Percentiles rank a stretch among this genome's conserved stretches.
Conservation (phyloP, 108 stramenopile genomes). For the Parietichytrium sp. region DNA sequence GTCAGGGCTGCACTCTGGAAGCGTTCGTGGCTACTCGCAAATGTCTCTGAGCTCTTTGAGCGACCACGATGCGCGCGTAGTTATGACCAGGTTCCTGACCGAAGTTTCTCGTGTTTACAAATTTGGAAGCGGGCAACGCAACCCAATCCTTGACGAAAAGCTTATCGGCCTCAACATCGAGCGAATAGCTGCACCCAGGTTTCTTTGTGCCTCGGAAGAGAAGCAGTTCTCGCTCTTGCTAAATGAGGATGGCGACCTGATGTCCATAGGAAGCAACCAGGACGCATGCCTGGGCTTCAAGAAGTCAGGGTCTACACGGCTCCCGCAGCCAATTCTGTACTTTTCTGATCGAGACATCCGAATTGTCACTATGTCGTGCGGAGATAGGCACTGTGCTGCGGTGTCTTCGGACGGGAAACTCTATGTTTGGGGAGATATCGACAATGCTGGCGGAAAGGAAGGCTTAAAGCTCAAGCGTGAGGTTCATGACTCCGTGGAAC, state of each 20-base stretch:
- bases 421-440: constrained; percentile 6
- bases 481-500: no score
- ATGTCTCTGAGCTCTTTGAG: constrained; percentile 11
- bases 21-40: neutral
- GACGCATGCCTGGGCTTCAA: neutral
- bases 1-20: no score
- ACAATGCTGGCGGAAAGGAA: neutral
- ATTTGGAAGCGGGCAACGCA: neutral
- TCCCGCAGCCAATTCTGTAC: neutral
- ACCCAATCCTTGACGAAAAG: neutral
- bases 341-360: neutral
- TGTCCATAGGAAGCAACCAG: neutral
- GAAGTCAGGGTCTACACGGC: neutral
- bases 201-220: neutral
- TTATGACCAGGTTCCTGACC: neutral
- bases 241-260: constrained; percentile 9
- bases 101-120: neutral
- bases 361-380: neutral
- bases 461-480: neutral
- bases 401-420: constrained; percentile 19
- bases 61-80: neutral
- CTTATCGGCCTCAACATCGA: neutral
- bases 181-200: neutral
- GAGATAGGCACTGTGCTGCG: neutral
- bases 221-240: neutral